Base-by-base conservation (phyloP, 148 eudicot genomes). In the Salicornia ramosissima region DNA sequence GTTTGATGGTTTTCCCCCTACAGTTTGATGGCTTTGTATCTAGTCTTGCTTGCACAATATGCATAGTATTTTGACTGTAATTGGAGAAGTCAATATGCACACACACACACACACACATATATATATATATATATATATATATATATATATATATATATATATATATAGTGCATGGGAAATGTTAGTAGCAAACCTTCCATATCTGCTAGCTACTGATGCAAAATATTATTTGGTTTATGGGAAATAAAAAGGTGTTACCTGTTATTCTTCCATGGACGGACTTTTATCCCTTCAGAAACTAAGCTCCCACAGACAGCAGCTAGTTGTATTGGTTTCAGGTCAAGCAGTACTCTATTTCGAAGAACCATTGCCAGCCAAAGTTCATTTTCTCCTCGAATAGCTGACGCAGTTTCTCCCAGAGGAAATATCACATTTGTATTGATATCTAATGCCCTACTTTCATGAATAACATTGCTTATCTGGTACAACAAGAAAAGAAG, bases 361-460 rank as follows among this genome's bases (percentile, higher is more conserved):
- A 94, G 92, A 75, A 94, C 96, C 85, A 87, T 85, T 42, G 99
- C 97, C 58, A 94, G 85, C 99, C 99, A 94, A 42, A 94, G 97
- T 82, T 90, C 99, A 80, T 91, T 94, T 83, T 91, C 97, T 72
- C 99, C 99, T 71, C 99, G 92, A 73, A 94, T 83, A 46, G 92
- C 91, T 67, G 99, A 88, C 56, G 99, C 97, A 69, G 97, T 94
- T 91, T 94, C 99, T 67, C 99, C 99, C 56, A 94, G 90, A 45
- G 99, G 99, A 74, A 90, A 94, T 71, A 94, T 76, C 67, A 86
- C 72, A 60, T 84, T 86, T 33, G 97, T 88, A 72, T 94, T 94
- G 67, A 88, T 83, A 79, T 94, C 97, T 82, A 94, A 71, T 66
- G 99, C 99, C 83, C 96, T 88, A 31, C 83, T 74, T 87, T 90